Conservation (phyloP, 2,329 filamentous ascomycete species). For the Curvularia hawaiiensis region DNA sequence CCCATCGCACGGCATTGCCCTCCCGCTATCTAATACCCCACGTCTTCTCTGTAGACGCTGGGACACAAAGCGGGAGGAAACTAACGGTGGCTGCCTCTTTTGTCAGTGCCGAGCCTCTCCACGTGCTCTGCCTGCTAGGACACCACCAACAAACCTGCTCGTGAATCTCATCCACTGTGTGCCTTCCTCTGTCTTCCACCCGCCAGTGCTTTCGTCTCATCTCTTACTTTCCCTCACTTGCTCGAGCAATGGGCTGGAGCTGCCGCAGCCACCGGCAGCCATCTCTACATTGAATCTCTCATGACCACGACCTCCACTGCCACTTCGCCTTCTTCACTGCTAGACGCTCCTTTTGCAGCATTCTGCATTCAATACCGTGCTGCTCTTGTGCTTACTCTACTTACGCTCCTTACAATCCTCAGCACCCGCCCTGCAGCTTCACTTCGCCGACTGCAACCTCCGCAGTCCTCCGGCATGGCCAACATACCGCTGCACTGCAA, state of each 20-base stretch:
- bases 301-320: conserved; percentile 29
- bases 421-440: conserved; percentile 10
- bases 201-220: conserved; percentile 16
- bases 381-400: conserved; percentile 28
- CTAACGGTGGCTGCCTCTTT: conserved; percentile 46
- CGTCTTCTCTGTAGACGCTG: conserved; percentile 59
- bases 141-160: conserved; percentile 36
- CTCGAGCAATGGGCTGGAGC: conserved; percentile 27
- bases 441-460: conserved; percentile 5
- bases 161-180: conserved; percentile 22
- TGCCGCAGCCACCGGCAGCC: conserved; percentile 33
- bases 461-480: conserved; percentile 43
- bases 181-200: conserved; percentile 31
- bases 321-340: conserved; percentile 41
- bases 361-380: conserved; percentile 30
- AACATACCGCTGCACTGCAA: conserved; percentile 76
- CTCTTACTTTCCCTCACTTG: conserved; percentile 19
- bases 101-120: conserved; percentile 27
- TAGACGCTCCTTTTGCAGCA: conserved; percentile 46
- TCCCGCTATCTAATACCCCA: conserved; percentile 76
- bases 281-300: conserved; percentile 28
- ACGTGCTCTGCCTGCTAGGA: conserved; percentile 39
- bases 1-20: conserved; percentile 33
- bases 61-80: conserved; percentile 77
- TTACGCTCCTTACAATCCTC: conserved; percentile 34